These are phyloP conservation scores for Diddensiella transvaalensis DNA, from an alignment of 805 yeast genomes.

Conservation along the genomic window DNA sequence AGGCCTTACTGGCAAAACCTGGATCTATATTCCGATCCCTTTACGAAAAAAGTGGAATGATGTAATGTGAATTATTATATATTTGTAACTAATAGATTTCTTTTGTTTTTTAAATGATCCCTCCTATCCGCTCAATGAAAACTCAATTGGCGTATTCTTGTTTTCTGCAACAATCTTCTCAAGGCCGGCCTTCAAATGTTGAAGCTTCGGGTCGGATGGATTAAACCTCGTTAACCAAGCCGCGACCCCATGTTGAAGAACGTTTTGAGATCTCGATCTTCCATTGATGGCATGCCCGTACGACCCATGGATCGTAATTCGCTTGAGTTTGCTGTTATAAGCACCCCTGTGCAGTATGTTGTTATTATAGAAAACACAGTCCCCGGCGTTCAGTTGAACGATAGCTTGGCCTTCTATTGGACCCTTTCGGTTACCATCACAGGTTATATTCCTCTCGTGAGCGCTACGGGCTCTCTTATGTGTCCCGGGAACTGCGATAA, in stretches of 20 bases:
- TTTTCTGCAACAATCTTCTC: conserved; percentile 17
- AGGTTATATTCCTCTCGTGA: conserved; percentile 37
- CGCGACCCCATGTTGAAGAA: conserved; percentile 51
- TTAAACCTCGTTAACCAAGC: conserved; percentile 36
- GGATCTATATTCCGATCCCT: conserved; percentile 73
- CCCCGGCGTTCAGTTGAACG: conserved; percentile 49
- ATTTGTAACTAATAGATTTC: not conserved
- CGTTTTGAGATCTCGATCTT: conserved; percentile 44
- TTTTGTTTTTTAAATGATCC: not conserved
- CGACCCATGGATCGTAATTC: conserved; percentile 50
- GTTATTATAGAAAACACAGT: conserved; percentile 47
- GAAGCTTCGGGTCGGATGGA: conserved; percentile 16
- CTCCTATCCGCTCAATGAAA: conserved; percentile 17
- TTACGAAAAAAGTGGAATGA: conserved; percentile 59
- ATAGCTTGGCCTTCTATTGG: conserved; percentile 24
- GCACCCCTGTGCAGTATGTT: conserved; percentile 49
- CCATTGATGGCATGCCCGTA: conserved; percentile 45
- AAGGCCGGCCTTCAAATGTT: conserved; percentile 11
- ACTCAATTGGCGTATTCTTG: conserved; percentile 9
- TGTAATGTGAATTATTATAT: conserved; percentile 42
- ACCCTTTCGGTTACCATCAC: conserved; percentile 36
- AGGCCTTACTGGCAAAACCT: conserved; percentile 56
- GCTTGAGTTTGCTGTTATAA: conserved; percentile 37
- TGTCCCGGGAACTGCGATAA: conserved; percentile 48
- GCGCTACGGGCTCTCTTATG: conserved; percentile 45